A percentile compares a stretch with the other conserved stretches of the same genome.
These are phyloP conservation scores for Alternaria tenuissima DNA, from an alignment of 2,329 filamentous ascomycete genomes.

Conservation along the genomic window DNA sequence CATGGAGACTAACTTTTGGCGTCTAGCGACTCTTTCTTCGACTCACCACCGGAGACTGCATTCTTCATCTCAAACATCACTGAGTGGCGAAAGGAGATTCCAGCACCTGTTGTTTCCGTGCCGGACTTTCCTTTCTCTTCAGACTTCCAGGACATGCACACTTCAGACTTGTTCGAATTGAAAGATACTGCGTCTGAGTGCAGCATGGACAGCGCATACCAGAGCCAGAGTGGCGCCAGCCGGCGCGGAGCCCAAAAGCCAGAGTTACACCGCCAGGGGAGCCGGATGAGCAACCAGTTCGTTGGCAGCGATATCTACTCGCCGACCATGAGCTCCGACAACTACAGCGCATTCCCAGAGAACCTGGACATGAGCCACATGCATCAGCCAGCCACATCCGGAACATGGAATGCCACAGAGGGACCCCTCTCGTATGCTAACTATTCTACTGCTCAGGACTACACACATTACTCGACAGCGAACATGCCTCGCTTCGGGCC, in stretches of 20 bases:
- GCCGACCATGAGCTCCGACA: constrained; percentile 49
- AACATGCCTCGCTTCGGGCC: constrained; percentile 35
- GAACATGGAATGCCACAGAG: constrained; percentile 43
- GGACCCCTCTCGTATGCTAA: constrained; percentile 49
- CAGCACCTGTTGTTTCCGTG: constrained; percentile 42
- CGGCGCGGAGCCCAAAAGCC: constrained; percentile 39
- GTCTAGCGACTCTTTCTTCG: constrained; percentile 52
- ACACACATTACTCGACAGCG: constrained; percentile 37
- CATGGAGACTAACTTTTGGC: constrained; percentile 49
- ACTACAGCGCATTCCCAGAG: constrained; percentile 43
- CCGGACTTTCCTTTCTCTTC: constrained; percentile 47
- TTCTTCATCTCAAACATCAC: constrained; percentile 51
- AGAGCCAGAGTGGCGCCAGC: constrained; percentile 51
- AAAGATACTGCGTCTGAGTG: constrained; percentile 52
- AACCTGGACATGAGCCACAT: constrained; percentile 47
- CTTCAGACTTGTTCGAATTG: constrained; percentile 44
- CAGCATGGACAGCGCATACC: constrained; percentile 55
- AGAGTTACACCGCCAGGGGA: constrained; percentile 42
- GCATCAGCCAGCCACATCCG: constrained; percentile 39
- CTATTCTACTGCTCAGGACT: constrained; percentile 49
- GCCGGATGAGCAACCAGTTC: constrained; percentile 41
- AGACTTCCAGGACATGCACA: constrained; percentile 47
- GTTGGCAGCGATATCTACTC: constrained; percentile 46
- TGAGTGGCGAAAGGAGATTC: constrained; percentile 53
- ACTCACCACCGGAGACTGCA: constrained; percentile 44